Percentiles rank a stretch among this genome's conserved stretches.
These are phyloP conservation scores for Pleurozium schreberi DNA, from an alignment of 225 moss, liverwort and hornwort species.

Conservation along the genomic window DNA sequence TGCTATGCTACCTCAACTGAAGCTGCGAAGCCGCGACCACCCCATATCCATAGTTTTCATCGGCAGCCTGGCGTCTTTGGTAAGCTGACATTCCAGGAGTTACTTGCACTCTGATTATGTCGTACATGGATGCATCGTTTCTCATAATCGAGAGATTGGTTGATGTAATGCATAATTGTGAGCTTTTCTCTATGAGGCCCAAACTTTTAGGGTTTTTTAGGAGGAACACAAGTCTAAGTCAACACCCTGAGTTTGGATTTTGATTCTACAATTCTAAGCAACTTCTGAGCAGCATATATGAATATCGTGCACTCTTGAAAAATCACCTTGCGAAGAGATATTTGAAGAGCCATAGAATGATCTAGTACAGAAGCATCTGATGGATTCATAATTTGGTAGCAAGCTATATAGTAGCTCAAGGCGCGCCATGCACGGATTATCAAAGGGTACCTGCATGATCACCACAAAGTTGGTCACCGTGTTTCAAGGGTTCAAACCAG, in stretches of 20 bases:
- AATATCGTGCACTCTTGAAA: not conserved
- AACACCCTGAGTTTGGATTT: not conserved
- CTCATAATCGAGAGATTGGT: not conserved
- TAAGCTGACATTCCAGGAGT: not conserved
- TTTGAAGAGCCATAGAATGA: not conserved
- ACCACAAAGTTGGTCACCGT: not conserved
- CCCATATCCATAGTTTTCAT: constrained; percentile 72
- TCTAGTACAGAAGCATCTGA: not conserved
- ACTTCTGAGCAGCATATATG: not conserved
- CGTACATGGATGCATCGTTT: not conserved
- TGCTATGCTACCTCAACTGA: constrained; percentile 60
- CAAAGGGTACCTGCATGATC: constrained; percentile 47
- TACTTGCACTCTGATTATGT: not conserved
- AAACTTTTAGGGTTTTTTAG: not conserved
- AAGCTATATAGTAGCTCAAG: not conserved
- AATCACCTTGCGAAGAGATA: not conserved
- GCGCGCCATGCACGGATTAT: constrained; percentile 72
- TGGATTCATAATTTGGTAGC: not conserved
- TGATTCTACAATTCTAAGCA: not conserved
- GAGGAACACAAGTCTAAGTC: not conserved
- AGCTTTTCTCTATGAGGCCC: not conserved
- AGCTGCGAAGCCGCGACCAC: constrained; percentile 60
- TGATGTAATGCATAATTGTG: not conserved
- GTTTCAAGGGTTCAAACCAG: no score
- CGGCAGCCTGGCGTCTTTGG: constrained; percentile 81